Evolutionary conservation across 139 green algal genomes (phyloP), one percentile per base, ranked within the genome.

Genomic region (Pedinophyceae sp.): DNA sequence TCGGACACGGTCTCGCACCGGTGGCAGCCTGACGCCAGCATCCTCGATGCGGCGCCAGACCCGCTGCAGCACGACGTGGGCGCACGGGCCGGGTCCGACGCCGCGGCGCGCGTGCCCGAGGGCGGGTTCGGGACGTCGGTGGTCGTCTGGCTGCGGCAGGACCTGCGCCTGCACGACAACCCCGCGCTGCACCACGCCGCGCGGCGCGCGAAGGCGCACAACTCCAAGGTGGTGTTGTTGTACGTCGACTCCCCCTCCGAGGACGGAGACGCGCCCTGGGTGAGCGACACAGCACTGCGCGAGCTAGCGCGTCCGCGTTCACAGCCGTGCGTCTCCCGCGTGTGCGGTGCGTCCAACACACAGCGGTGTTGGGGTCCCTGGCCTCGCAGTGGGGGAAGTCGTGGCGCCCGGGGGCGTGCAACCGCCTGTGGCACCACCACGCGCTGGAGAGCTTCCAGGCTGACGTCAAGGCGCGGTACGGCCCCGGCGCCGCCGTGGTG

Each of bases 131-230:
- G 13, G 34, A 7, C 34, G 34, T 43, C n/a, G n/a, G 34, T 13
- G 34, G 34, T 58, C 3, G 52, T 58, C 4, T 58, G 52, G 41
- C 28, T 56, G 22, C 19, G 50, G 38, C 68, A 74, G 51, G 71
- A 83, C 63, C 48, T 78, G 50, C 30, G 75, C 10, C 26, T 79
- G 25, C 68, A 79, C 34, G 75, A 83, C 64, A 77, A 83, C 68
- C 52, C 64, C 3, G 66, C 68, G 10, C 52, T 83, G 10, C 30
- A n/a, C 20, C 61, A 65, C 7, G 71, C 75, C 0, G 66, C 58
- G 1, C 25, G 40, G 29, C 24, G 34, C 2, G 75, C 74, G 2
- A 55, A 20, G 2, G 15, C 28, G 19, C 18, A 22, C 22, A 54
- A 61, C n/a, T 65, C 67, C 23, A 55, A 30, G 5, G 57, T 82